Conservation (phyloP, 2,329 filamentous ascomycete species). For the Alternaria sp. region DNA sequence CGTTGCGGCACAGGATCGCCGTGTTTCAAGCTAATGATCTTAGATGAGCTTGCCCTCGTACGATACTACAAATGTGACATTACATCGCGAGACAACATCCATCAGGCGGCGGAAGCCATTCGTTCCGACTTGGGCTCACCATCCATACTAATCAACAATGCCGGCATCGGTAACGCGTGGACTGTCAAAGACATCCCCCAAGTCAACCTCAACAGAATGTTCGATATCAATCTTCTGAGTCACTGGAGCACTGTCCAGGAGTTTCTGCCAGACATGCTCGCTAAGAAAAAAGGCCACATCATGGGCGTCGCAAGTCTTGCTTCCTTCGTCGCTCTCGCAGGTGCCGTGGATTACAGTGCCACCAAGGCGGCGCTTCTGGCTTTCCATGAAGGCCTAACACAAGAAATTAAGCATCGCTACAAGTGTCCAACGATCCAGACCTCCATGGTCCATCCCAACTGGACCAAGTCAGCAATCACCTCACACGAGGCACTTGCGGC, state of each 20-base stretch:
- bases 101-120: conserved; percentile 37
- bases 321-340: conserved; percentile 41
- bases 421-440: conserved; percentile 53
- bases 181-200: conserved; percentile 41
- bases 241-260: conserved; percentile 48
- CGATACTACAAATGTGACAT: conserved; percentile 44
- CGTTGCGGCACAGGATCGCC: conserved; percentile 1
- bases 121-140: conserved; percentile 42
- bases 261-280: conserved; percentile 48
- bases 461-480: conserved; percentile 50
- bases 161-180: conserved; percentile 44
- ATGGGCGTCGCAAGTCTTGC: conserved; percentile 46
- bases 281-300: conserved; percentile 46
- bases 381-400: conserved; percentile 45
- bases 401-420: conserved; percentile 53
- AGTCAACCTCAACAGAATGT: conserved; percentile 33
- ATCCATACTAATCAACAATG: conserved; percentile 48
- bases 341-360: conserved; percentile 44
- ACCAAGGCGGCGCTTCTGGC: conserved; percentile 44
- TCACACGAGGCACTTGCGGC: conserved; percentile 33
- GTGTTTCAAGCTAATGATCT: conserved; percentile 15
- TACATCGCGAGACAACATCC: conserved; percentile 38
- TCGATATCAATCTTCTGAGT: conserved; percentile 46
- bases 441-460: conserved; percentile 52
- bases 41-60: conserved; percentile 30